Base-by-base conservation (phyloP, 2,329 filamentous ascomycete genomes). In the Leptographium galeiforme region DNA sequence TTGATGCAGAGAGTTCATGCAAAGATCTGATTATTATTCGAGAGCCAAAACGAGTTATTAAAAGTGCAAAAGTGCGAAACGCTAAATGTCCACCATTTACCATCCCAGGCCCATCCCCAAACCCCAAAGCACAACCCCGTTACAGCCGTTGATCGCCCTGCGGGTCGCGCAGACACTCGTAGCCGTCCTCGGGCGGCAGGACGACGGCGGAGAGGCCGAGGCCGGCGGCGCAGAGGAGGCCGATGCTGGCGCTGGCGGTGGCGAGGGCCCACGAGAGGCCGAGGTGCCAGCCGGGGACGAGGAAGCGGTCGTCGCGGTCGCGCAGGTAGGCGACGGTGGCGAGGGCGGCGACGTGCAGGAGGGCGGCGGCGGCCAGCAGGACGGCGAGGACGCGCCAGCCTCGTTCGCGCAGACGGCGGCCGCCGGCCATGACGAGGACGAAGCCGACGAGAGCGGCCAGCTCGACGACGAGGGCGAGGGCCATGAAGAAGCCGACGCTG, bases 401-500 rank as follows among this genome's bases (percentile, higher is more conserved):
- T 16, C 75, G 78, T 67, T 89, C 86, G 53, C 91, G 76, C 69
- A 86, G 84, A 61, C 84, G 81, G 66, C 89, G 86, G 39, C 89
- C 89, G 18, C 90, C 89, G 2, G 76, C 70, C 59, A 96, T 71
- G 48, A 95, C 81, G 50, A 94, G 79, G 34, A 84, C 63, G 67
- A 91, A 95, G 18, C 83, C 80, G 33, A 95, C 82, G n/a, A 95
- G 69, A 8, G 82, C 82, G 53, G 85, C 88, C 43, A 93, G 77
- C 67, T 95, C 84, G 41, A 93, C 66, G n/a, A 95, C 82, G 40
- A 89, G 79, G 8, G 86, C 79, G 61, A 96, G 87, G 51, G 84
- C 87, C 72, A 95, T 89, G 58, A 95, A 70, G 69, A 96, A 97
- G 30, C 87, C 89, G 39, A 89, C 82, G 32, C 82, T 88, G 55